phyloP scores from a whole-genome alignment of 768 basidiomycete genomes.

The Boletus sp. region DNA sequence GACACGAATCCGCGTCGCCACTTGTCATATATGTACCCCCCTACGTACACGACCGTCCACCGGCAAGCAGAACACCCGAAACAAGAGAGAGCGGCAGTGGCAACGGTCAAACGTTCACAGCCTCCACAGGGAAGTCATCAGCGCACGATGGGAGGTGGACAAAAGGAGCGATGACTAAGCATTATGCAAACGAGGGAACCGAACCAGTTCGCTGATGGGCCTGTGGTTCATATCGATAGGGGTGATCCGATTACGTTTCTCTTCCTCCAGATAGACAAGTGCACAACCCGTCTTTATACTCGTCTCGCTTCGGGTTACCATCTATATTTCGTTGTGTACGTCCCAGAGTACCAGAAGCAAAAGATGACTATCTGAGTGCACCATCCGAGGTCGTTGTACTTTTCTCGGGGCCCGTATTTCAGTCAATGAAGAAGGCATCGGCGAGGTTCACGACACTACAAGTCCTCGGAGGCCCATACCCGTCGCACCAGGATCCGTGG shows the following conservation, averaged over 20 bases:
- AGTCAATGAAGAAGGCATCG: background rate
- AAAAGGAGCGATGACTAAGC: constrained; percentile 1
- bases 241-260: constrained; percentile 6
- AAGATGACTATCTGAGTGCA: background rate
- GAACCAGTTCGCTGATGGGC: no score
- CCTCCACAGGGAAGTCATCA: background rate
- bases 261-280: background rate
- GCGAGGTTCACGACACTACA: background rate
- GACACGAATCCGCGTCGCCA: constrained; percentile 1
- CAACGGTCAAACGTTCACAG: constrained; percentile 3
- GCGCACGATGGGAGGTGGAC: background rate
- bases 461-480: constrained; percentile 10
- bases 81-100: constrained; percentile 3
- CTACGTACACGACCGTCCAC: constrained; percentile 8
- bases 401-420: background rate
- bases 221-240: constrained; percentile 10
- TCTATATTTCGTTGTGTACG: background rate
- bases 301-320: background rate
- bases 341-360: constrained; percentile 3
- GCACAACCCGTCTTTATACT: background rate
- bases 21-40: background rate
- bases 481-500: background rate
- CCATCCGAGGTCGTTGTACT: background rate
- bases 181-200: no score
- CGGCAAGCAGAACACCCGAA: constrained; percentile 17